A percentile compares a stretch with the other conserved stretches of the same genome.
These are phyloP conservation scores for Suillus decipiens DNA, from an alignment of 768 basidiomycete species.

Conservation along the genomic window DNA sequence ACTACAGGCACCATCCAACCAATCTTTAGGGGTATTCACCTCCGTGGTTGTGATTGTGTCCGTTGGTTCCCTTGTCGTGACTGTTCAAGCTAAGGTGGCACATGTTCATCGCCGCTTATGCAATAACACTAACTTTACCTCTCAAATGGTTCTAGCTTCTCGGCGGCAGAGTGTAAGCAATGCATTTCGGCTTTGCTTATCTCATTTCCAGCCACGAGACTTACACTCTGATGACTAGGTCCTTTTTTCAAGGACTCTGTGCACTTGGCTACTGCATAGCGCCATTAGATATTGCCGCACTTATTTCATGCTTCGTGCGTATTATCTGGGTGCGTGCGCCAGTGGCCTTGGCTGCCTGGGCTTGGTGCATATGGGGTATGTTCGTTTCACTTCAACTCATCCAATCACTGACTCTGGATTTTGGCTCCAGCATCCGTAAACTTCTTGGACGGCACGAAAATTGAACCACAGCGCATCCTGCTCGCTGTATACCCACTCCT, in stretches of 20 bases:
- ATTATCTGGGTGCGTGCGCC: conserved; percentile 87
- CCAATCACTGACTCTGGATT: conserved; percentile 9
- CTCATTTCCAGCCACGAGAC: not conserved
- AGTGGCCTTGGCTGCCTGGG: conserved; percentile 84
- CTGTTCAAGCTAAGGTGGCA: conserved; percentile 90
- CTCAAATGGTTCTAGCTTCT: conserved; percentile 51
- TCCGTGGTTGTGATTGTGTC: conserved; percentile 93
- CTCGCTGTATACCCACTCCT: conserved; percentile 96
- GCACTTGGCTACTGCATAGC: conserved; percentile 95
- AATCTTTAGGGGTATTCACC: conserved; percentile 89
- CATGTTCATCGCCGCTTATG: not conserved
- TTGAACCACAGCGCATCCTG: conserved; percentile 85
- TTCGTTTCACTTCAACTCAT: conserved; percentile 10
- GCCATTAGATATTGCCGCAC: conserved; percentile 87
- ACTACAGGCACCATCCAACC: conserved; percentile 73
- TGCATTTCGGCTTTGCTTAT: conserved; percentile 7
- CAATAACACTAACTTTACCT: conserved; percentile 7
- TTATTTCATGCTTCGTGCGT: conserved; percentile 83
- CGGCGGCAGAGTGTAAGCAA: conserved; percentile 76
- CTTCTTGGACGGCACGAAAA: conserved; percentile 93
- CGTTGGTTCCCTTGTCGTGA: conserved; percentile 86
- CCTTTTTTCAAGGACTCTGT: conserved; percentile 96
- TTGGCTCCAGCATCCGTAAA: conserved; percentile 76
- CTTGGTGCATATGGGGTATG: conserved; percentile 97
- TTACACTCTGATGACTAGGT: conserved; percentile 42